These are phyloP conservation scores for Euryodendron excelsum DNA, from an alignment of 148 eudicot species.

Conservation along the genomic window DNA sequence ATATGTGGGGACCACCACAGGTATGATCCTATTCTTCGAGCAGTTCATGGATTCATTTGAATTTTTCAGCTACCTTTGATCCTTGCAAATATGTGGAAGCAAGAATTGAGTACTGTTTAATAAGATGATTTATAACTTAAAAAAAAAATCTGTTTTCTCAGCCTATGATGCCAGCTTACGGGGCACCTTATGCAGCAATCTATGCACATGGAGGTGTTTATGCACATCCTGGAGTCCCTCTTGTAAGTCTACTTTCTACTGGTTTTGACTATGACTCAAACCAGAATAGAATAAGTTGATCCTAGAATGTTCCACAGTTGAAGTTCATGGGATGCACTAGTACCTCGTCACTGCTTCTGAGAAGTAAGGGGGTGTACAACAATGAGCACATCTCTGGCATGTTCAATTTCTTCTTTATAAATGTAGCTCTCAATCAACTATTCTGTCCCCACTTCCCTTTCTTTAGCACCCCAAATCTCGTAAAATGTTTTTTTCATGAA, in stretches of 20 bases:
- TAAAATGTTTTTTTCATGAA: neutral
- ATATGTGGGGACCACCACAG: constrained; percentile 98
- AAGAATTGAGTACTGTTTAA: neutral
- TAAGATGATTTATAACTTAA: neutral
- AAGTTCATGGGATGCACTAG: neutral
- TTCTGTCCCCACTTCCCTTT: neutral
- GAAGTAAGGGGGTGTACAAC: neutral
- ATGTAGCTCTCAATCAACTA: neutral
- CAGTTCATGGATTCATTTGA: neutral
- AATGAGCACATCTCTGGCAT: neutral
- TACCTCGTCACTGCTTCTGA: neutral
- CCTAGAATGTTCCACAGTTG: neutral
- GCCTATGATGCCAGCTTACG: constrained; percentile 97
- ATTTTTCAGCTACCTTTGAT: neutral
- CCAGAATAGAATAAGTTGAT: neutral
- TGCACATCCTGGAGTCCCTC: constrained; percentile 77
- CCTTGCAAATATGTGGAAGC: neutral
- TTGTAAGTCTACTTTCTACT: constrained; percentile 45
- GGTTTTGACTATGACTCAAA: neutral
- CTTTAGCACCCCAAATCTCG: neutral
- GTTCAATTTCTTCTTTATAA: neutral
- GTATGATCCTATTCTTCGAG: constrained; percentile 26
- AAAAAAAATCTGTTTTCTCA: constrained; percentile 21
- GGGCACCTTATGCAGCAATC: constrained; percentile 83
- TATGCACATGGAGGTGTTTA: constrained; percentile 94